Evolutionary conservation across 768 basidiomycete genomes (phyloP), one percentile per base, ranked within the genome.

Genomic region (Lanmaoa rubissima): DNA sequence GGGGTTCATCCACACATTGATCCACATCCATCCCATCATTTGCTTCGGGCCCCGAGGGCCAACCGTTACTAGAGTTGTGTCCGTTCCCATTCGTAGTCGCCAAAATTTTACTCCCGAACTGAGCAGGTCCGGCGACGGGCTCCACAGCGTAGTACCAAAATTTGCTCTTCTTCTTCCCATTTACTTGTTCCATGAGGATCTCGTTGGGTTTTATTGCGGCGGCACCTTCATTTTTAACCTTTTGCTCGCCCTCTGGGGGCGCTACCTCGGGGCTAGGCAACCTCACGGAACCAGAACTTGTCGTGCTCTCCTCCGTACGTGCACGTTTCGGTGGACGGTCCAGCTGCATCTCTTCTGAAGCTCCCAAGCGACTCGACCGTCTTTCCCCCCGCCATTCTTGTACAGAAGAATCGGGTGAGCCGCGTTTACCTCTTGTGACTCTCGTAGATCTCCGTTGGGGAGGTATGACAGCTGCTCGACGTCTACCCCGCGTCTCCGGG

Each of bases 111-210:
- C 56, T 47, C 24, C 50, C 63, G 34, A 21, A 62, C 26, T 42
- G 55, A 36, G 62, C 17, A 13, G 73, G 60, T 26, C 73, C 75
- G 9, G 79, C 70, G 43, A 81, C 64, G 1, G 90, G 87, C 63
- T 93, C 91, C 26, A 93, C 88, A 19, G 91, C 91, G 61, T 94
- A 94, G 43, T 88, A 87, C 90, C 91, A 92, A 69, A 86, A 92
- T 65, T 88, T 92, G 66, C 91, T 92, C 70, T 81, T 85, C 75
- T 90, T 92, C 76, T 87, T 90, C 58, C 90, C 90, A 35, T 82
- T 84, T 24, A 90, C 78, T 57, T 86, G 81, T 55, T 90, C 90
- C 67, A 90, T 60, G n/a, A 86, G 87, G 42, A 85, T 75, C 67
- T 93, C 90, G 36, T 78, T 85, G 14, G 87, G 82, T 66, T 86